Evolutionary conservation across 257 asterid species (phyloP).

Genomic region (Solanum chilense): DNA sequence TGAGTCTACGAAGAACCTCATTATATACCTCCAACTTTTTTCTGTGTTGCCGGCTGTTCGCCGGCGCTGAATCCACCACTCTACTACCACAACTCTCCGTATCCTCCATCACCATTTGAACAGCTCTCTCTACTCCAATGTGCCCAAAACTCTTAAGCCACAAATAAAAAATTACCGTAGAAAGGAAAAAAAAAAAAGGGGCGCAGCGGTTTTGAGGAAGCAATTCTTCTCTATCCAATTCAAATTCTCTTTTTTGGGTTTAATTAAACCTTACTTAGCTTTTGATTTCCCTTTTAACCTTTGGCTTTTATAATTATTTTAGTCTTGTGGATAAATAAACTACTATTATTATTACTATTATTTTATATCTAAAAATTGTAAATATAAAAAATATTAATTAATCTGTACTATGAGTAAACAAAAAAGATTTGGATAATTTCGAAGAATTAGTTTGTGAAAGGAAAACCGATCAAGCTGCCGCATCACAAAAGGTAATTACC

Average conservation of each 20-base stretch:
- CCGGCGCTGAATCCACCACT: conserved; percentile 13
- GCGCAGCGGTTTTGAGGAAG: neutral
- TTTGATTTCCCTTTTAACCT: neutral
- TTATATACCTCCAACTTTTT: conserved; percentile 77
- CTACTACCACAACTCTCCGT: conserved; percentile 61
- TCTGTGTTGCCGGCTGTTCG: conserved; percentile 31
- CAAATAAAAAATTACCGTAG: neutral
- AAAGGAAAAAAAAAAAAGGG: neutral
- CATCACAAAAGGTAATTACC: neutral
- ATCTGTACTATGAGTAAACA: neutral
- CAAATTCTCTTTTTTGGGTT: neutral
- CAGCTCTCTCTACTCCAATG: neutral
- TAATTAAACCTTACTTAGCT: neutral
- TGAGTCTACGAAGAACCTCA: conserved; percentile 82
- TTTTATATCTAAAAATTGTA: neutral
- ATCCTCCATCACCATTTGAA: conserved; percentile 76
- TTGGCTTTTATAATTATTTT: neutral
- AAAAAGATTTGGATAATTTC: neutral
- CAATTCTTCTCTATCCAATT: neutral
- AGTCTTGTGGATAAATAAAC: neutral
- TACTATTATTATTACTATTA: too few species aligned
- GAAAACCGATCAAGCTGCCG: neutral
- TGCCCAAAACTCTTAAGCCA: neutral
- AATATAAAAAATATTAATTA: neutral
- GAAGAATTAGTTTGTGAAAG: neutral